These are phyloP conservation scores for Calophaca sinica DNA, from an alignment of 306 rosid genomes.

Conservation along the genomic window DNA sequence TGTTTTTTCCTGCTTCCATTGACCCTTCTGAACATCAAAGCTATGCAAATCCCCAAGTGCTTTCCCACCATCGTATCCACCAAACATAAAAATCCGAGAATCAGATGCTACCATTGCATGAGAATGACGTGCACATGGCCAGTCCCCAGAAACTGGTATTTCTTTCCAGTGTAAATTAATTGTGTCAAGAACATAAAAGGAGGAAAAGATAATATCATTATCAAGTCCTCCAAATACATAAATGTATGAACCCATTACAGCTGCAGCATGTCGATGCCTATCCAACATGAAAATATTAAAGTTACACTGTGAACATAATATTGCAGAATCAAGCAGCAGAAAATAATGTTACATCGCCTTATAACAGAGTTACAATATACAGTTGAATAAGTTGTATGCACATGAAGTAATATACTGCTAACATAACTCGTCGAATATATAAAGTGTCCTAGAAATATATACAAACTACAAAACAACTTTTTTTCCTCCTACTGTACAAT, in stretches of 20 bases:
- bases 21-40: conserved; percentile 66
- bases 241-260: conserved; percentile 69
- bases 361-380: conserved; percentile 12
- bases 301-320: conserved; percentile 18
- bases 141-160: conserved; percentile 64
- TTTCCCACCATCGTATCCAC: conserved; percentile 83
- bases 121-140: conserved; percentile 88
- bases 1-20: conserved; percentile 75
- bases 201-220: conserved; percentile 68
- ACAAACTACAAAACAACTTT: neutral
- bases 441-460: neutral
- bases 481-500: neutral
- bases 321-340: conserved; percentile 29
- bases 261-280: conserved; percentile 97
- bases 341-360: conserved; percentile 4
- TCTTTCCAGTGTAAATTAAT: conserved; percentile 68
- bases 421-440: conserved; percentile 11
- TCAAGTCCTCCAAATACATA: conserved; percentile 94
- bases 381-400: conserved; percentile 32
- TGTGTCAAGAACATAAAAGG: conserved; percentile 74
- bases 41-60: conserved; percentile 86
- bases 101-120: conserved; percentile 86
- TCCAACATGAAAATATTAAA: conserved; percentile 43
- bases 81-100: conserved; percentile 73
- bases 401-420: conserved; percentile 12